Base-by-base conservation (phyloP, 2,329 filamentous ascomycete species). In the Diaporthe batatas region DNA sequence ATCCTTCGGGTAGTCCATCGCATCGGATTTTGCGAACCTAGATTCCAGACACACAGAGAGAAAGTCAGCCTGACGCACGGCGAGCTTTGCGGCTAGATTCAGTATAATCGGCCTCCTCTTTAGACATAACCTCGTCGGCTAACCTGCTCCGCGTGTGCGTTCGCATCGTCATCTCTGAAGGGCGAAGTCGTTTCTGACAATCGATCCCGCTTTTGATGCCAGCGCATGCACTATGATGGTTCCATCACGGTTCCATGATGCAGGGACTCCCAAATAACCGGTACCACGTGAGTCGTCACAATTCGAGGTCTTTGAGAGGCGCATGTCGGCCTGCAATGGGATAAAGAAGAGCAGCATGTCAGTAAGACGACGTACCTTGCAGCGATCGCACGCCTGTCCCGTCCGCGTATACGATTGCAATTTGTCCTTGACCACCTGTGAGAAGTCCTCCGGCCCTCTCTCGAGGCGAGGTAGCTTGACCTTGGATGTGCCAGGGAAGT, bases 1-100 rank as follows among this genome's bases (percentile, higher is more conserved):
- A 97, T 75, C 94, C 94, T 76, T 93, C 92, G 42, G 92, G 90
- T 53, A 93, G 86, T 70, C 91, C 92, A 84, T 97, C 94, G 86
- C 94, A 97, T 79, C 93, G 91, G 78, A 97, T 97, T 83, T 97
- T 97, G 77, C 94, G 91, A 72, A 94, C 87, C 92, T 94, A 78
- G 73, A 74, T 36, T 39, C 72, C 25, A 39, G 12, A 21, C 18
- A 34, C 34, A 18, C 29, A 42, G n/a, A 25, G 6, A 65, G 6
- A 23, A 42, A 34, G 68, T 68, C 44, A 72, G 59, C 62, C n/a
- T 32, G 18, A 14, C 16, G 14, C 16, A 18, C 32, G 23, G 32
- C 3, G 3, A 23, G 2, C 2, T 39, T 5, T 58, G 25, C n/a
- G 12, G 14, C 11, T 51, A 14, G 6, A 3, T 49, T 49, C 7